Base-by-base conservation (phyloP, 352 stramenopile genomes). In the Globisporangium sylvaticum region DNA sequence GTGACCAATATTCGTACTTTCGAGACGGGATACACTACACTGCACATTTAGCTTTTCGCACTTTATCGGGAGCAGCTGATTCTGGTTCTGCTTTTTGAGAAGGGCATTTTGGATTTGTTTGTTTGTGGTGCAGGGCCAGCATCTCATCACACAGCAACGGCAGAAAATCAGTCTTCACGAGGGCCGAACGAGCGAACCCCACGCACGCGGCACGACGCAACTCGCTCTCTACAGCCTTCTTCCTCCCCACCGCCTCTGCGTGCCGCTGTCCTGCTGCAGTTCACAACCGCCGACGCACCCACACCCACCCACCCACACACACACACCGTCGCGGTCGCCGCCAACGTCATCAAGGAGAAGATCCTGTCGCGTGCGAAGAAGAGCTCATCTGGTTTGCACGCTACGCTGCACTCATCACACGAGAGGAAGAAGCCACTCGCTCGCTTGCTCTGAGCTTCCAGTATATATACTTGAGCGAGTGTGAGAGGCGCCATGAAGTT, bases 401-500 rank as follows among this genome's bases (percentile, higher is more conserved):
- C 31, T 37, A 37, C 31, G 31, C 12, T 44, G 37, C 37, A 44
- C 37, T 22, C 7, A 9, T 18, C n/a, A 55, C 48, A n/a, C 48
- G 7, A 12, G 42, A 50, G 12, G 39, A 46, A 46, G 39, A n/a
- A 48, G 39, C 15, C 39, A 9, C 1, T 18, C 25, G 8, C 29
- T 31, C 6, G 20, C 25, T 18, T 37, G 52, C n/a, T 37, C 12
- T 15, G 56, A 52, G 22, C 42, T 24, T 50, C 18, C 42, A 50
- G 18, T 22, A 18, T 24, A 22, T 50, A 22, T 4, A 22, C 1
- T 9, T 24, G 42, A 48, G 39, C 7, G 39, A 22, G 42, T 12
- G 39, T 27, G 25, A 18, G 6, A 42, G 15, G 7, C 15, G 37
- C 55, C 60, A 94, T 94, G 87, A 76, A 82, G 52, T 80, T 94